These are phyloP conservation scores for Melanogaster broomeanus DNA, from an alignment of 768 basidiomycete genomes.

Conservation along the genomic window DNA sequence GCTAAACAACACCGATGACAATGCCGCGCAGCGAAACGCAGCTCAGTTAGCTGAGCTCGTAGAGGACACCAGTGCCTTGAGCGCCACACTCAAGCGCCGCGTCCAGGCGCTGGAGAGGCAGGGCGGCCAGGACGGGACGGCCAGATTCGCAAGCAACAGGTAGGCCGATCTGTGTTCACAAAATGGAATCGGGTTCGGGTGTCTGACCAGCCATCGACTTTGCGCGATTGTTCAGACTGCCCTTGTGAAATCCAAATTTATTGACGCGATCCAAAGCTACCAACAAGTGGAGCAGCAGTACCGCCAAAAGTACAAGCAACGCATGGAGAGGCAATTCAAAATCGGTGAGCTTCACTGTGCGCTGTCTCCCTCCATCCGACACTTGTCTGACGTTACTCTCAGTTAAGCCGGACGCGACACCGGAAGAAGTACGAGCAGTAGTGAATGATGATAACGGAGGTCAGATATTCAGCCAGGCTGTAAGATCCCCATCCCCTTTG, in stretches of 20 bases:
- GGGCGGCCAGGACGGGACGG: constrained; percentile 66
- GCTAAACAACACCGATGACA: constrained; percentile 76
- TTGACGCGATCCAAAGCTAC: constrained; percentile 84
- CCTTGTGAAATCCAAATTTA: constrained; percentile 72
- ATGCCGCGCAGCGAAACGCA: constrained; percentile 57
- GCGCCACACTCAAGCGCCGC: constrained; percentile 66
- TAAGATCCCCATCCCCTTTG: constrained; percentile 30
- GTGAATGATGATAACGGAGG: constrained; percentile 79
- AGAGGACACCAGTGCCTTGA: constrained; percentile 69
- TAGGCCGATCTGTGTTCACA: constrained; percentile 23
- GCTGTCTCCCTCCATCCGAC: not conserved
- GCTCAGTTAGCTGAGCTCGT: constrained; percentile 70
- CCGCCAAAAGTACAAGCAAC: constrained; percentile 74
- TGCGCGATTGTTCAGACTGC: constrained; percentile 47
- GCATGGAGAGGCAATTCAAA: constrained; percentile 84
- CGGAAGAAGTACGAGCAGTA: constrained; percentile 85
- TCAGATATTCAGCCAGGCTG: constrained; percentile 91
- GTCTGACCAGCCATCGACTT: constrained; percentile 22
- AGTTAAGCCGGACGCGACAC: constrained; percentile 94
- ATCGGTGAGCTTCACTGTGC: constrained; percentile 55
- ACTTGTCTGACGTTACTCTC: not conserved
- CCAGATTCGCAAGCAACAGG: constrained; percentile 79
- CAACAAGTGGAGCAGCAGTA: constrained; percentile 82
- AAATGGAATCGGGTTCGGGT: not conserved
- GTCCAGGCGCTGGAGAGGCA: constrained; percentile 72